phyloP scores from a whole-genome alignment of 2,329 filamentous ascomycete genomes.

The Fusarium sp. region DNA sequence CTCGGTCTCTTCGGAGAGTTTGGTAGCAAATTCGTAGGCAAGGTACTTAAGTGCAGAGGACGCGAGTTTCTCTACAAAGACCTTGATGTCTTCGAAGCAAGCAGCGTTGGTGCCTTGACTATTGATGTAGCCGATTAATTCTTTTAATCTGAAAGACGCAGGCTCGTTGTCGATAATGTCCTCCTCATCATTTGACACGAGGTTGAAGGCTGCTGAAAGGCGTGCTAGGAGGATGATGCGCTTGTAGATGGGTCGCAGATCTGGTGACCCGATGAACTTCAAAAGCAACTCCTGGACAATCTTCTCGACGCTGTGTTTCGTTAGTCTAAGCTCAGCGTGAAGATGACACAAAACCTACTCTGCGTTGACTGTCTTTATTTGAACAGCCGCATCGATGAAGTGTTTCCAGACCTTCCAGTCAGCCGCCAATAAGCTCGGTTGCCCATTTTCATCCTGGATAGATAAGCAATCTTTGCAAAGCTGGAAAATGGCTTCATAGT shows the following conservation, averaged over 20 bases:
- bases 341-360: conserved; percentile 46
- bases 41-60: conserved; percentile 56
- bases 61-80: conserved; percentile 57
- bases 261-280: conserved; percentile 46
- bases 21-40: conserved; percentile 52
- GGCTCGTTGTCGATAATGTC: conserved; percentile 47
- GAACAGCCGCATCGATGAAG: conserved; percentile 54
- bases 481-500: conserved; percentile 58
- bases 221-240: conserved; percentile 55
- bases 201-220: conserved; percentile 53
- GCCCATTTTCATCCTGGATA: conserved; percentile 51
- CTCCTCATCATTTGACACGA: conserved; percentile 46
- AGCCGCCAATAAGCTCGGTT: conserved; percentile 58
- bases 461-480: conserved; percentile 59
- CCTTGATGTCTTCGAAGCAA: conserved; percentile 62
- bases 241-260: conserved; percentile 54
- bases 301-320: conserved; percentile 40
- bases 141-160: conserved; percentile 49
- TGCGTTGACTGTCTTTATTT: conserved; percentile 48
- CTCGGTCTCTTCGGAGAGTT: conserved; percentile 47
- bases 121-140: conserved; percentile 53
- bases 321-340: conserved; percentile 11
- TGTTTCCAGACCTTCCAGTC: conserved; percentile 58
- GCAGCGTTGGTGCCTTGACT: conserved; percentile 52
- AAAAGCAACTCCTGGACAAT: conserved; percentile 49